Evolutionary conservation across 2,329 filamentous ascomycete species (phyloP).

Genomic region (Chaetomium strumarium): DNA sequence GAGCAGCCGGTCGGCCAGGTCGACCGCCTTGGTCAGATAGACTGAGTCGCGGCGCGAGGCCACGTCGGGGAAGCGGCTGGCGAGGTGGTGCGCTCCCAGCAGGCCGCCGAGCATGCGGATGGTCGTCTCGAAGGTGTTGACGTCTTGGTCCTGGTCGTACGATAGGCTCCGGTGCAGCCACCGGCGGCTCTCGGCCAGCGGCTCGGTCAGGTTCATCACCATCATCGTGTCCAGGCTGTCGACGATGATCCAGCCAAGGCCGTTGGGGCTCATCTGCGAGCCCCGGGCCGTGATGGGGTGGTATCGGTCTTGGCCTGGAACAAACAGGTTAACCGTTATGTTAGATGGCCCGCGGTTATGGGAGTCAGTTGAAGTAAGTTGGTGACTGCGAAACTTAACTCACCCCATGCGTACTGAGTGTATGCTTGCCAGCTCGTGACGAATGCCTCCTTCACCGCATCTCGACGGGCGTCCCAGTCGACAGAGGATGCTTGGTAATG

Average conservation of each 20-base stretch:
- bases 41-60: slow-evolving; percentile 77
- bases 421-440: slow-evolving; percentile 89
- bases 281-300: slow-evolving; percentile 74
- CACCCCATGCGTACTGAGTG: slow-evolving; percentile 89
- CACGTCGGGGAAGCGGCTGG: slow-evolving; percentile 69
- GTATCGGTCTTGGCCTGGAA: slow-evolving; percentile 72
- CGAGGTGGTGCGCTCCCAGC: slow-evolving; percentile 87
- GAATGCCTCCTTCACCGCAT: slow-evolving; percentile 87
- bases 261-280: slow-evolving; percentile 76
- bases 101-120: slow-evolving; percentile 97
- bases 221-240: slow-evolving; percentile 95
- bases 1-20: slow-evolving; percentile 80
- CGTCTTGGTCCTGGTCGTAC: slow-evolving; percentile 89
- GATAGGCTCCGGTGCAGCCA: slow-evolving; percentile 78
- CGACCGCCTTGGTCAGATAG: slow-evolving; percentile 92
- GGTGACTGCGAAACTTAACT: slow-evolving; percentile 29
- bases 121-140: slow-evolving; percentile 96
- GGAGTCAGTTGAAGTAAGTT: background rate
- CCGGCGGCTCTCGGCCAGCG: slow-evolving; percentile 74
- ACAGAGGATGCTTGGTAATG: background rate
- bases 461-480: slow-evolving; percentile 43
- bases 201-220: slow-evolving; percentile 90
- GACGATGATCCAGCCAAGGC: slow-evolving; percentile 96
- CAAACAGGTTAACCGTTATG: too few species aligned
- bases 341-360: background rate